Conservation (phyloP, 2,329 filamentous ascomycete genomes). For the Lecanicillium sp. region DNA sequence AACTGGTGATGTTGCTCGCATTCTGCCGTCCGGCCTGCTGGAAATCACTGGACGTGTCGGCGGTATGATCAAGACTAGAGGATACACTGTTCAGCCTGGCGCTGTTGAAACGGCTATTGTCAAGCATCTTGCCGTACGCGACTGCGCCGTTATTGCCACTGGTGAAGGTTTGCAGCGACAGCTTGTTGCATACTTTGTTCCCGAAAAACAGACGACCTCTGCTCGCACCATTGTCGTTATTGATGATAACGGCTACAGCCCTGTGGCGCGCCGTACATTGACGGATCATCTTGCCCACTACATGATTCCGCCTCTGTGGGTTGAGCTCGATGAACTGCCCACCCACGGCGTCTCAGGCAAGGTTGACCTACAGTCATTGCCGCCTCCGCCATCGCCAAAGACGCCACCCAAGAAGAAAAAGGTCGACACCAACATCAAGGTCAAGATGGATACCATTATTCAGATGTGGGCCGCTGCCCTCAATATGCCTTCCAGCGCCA, state of each 20-base stretch:
- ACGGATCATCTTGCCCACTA: slow-evolving; percentile 65
- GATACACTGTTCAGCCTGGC: slow-evolving; percentile 69
- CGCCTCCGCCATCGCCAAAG: slow-evolving; percentile 50
- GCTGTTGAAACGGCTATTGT: slow-evolving; percentile 69
- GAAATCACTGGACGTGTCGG: slow-evolving; percentile 72
- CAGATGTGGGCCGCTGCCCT: slow-evolving; percentile 65
- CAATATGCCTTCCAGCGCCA: slow-evolving; percentile 50
- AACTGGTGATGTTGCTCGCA: slow-evolving; percentile 62
- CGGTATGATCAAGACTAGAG: slow-evolving; percentile 73
- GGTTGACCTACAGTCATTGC: slow-evolving; percentile 63
- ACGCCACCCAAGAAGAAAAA: slow-evolving; percentile 31
- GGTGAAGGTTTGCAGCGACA: slow-evolving; percentile 70
- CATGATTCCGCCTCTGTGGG: slow-evolving; percentile 76
- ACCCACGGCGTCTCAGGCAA: slow-evolving; percentile 76
- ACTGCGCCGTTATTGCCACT: slow-evolving; percentile 64
- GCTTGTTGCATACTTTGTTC: slow-evolving; percentile 68
- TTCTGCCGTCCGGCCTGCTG: slow-evolving; percentile 58
- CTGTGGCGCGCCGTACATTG: slow-evolving; percentile 56
- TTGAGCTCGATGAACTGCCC: slow-evolving; percentile 61
- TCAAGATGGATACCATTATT: slow-evolving; percentile 58
- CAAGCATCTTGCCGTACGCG: slow-evolving; percentile 59
- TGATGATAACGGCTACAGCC: slow-evolving; percentile 63
- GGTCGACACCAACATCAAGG: slow-evolving; percentile 49
- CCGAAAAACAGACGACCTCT: slow-evolving; percentile 49
- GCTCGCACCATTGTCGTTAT: slow-evolving; percentile 56